Conservation (phyloP, 2,329 filamentous ascomycete genomes). For the Pseudofabraea citricarpa region DNA sequence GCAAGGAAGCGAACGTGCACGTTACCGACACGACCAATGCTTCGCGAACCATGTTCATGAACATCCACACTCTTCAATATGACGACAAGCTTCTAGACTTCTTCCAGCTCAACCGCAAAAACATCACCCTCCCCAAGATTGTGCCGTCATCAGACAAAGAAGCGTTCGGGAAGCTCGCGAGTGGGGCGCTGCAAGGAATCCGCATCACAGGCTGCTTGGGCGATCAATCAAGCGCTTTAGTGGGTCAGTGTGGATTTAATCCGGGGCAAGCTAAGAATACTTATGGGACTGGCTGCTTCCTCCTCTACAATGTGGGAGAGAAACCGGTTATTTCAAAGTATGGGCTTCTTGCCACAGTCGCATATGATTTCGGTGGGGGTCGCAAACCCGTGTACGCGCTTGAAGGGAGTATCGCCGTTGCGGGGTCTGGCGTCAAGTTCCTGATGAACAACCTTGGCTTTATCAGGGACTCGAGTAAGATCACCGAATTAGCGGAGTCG, state of each 20-base stretch:
- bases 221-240: conserved; percentile 76
- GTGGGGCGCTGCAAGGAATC: conserved; percentile 59
- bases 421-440: conserved; percentile 72
- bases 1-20: conserved; percentile 57
- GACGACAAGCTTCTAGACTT: conserved; percentile 69
- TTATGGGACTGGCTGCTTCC: conserved; percentile 80
- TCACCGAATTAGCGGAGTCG: conserved; percentile 58
- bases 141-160: conserved; percentile 67
- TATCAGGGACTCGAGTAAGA: conserved; percentile 55
- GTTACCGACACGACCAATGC: conserved; percentile 80
- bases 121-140: conserved; percentile 71
- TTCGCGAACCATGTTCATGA: conserved; percentile 86
- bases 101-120: conserved; percentile 66
- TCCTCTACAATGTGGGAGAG: conserved; percentile 76
- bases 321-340: conserved; percentile 76
- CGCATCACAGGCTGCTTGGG: conserved; percentile 74
- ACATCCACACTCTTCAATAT: conserved; percentile 67
- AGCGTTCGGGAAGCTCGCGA: conserved; percentile 60
- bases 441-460: conserved; percentile 62
- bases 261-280: conserved; percentile 80
- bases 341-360: conserved; percentile 72
- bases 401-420: conserved; percentile 73
- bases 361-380: conserved; percentile 65
- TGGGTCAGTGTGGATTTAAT: conserved; percentile 73
- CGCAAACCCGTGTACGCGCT: conserved; percentile 68